A percentile compares a stretch with the other conserved stretches of the same genome.
Evolutionary conservation across 1,139 yeast species (phyloP).

Genomic region (Saccharomyces pastorianus): DNA sequence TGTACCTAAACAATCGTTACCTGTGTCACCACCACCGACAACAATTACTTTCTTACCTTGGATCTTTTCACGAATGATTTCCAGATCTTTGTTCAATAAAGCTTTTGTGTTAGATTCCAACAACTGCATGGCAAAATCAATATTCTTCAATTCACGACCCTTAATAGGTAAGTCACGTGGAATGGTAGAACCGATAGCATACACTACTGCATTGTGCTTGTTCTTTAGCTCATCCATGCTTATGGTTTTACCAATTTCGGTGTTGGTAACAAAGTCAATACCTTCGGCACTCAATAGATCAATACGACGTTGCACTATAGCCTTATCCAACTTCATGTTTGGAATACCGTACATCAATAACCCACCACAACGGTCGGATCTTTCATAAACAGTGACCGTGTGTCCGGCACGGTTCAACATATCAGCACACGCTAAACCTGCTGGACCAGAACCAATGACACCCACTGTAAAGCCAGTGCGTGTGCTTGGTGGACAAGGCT

Average conservation of each 20-base stretch:
- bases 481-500: conserved; percentile 65
- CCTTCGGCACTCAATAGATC: conserved; percentile 91
- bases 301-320: conserved; percentile 85
- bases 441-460: conserved; percentile 91
- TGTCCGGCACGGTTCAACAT: conserved; percentile 97
- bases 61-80: conserved; percentile 60
- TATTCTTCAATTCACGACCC: conserved; percentile 83
- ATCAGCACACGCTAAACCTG: conserved; percentile 94
- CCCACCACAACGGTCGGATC: conserved; percentile 95
- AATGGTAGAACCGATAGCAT: conserved; percentile 94
- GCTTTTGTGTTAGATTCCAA: conserved; percentile 87
- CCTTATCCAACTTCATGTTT: conserved; percentile 94
- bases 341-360: conserved; percentile 98
- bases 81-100: conserved; percentile 71
- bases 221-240: conserved; percentile 60
- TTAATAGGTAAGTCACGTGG: conserved; percentile 93
- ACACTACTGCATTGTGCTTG: conserved; percentile 70
- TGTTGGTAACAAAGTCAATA: conserved; percentile 63
- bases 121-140: conserved; percentile 91
- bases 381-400: conserved; percentile 80
- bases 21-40: conserved; percentile 99
- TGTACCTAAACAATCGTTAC: conserved; percentile 98
- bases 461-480: conserved; percentile 87
- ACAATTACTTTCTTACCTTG: conserved; percentile 88
- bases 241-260: conserved; percentile 77